phyloP scores from a whole-genome alignment of 1,284 basidiomycete genomes.

The Schizophyllum commune region DNA sequence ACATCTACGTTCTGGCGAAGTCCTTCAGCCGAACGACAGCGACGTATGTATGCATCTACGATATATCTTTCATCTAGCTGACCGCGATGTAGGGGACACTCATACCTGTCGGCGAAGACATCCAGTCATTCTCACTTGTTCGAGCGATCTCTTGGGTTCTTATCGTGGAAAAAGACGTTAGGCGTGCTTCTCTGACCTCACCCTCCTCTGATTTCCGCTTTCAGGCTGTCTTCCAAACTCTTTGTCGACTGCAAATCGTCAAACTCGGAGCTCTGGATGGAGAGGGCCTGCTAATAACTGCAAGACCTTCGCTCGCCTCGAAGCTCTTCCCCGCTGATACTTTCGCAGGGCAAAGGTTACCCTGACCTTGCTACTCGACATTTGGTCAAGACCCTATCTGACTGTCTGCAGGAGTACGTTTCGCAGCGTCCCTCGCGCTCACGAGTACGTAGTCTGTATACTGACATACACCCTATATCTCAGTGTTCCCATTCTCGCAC shows the following conservation, averaged over 20 bases:
- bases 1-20: conserved; percentile 46
- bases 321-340: background rate
- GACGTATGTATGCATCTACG: conserved; percentile 37
- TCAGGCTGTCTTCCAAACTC: conserved; percentile 84
- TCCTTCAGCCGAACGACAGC: conserved; percentile 40
- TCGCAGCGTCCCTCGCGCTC: conserved; percentile 52
- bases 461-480: background rate
- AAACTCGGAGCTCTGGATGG: conserved; percentile 41
- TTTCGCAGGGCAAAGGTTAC: conserved; percentile 82
- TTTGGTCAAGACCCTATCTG: conserved; percentile 63
- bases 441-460: too few species aligned
- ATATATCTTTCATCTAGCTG: background rate
- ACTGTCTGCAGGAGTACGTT: conserved; percentile 43
- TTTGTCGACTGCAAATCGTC: conserved; percentile 52
- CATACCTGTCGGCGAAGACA: conserved; percentile 70
- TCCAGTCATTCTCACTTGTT: conserved; percentile 48
- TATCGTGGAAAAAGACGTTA: conserved; percentile 87
- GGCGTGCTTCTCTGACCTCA: conserved; percentile 8
- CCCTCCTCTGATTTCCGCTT: conserved; percentile 5
- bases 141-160: conserved; percentile 67
- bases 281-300: conserved; percentile 66
- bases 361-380: conserved; percentile 86
- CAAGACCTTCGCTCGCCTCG: conserved; percentile 17
- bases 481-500: conserved; percentile 64
- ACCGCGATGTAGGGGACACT: conserved; percentile 49